Conservation (phyloP, 106 monocot species). For the Cymbidium sinense region DNA sequence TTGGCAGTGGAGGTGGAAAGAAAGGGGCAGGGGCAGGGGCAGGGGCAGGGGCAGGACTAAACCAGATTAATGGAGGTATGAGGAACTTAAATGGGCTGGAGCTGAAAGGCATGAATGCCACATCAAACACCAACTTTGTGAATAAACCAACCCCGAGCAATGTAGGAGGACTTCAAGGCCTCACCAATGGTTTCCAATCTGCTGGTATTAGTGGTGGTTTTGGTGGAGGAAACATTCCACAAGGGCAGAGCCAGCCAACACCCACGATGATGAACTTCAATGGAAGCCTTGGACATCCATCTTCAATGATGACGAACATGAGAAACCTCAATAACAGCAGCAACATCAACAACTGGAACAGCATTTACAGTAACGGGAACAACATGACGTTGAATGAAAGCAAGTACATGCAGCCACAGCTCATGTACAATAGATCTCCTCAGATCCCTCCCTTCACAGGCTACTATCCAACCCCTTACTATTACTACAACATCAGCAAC, state of each 20-base stretch:
- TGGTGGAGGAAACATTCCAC: not conserved
- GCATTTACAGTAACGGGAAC: slow-evolving; percentile 5
- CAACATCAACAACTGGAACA: not conserved
- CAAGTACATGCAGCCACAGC: slow-evolving; percentile 48
- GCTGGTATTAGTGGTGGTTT: not conserved
- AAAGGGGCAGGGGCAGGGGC: not conserved
- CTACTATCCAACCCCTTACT: slow-evolving; percentile 17
- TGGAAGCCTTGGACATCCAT: slow-evolving; percentile 16
- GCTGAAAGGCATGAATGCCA: not conserved
- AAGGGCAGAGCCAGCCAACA: slow-evolving; percentile 13
- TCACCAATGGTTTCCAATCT: slow-evolving; percentile 4
- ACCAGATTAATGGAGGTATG: not conserved
- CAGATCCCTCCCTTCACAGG: slow-evolving; percentile 48
- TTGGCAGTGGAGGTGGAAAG: not conserved
- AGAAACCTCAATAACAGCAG: slow-evolving; percentile 5
- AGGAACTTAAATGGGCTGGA: slow-evolving; percentile 14
- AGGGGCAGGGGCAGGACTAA: not conserved
- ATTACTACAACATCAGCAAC: not conserved
- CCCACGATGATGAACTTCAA: slow-evolving; percentile 21
- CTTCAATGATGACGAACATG: slow-evolving; percentile 21
- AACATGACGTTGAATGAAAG: slow-evolving; percentile 7
- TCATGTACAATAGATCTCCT: slow-evolving; percentile 43
- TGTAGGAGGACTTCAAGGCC: slow-evolving; percentile 8
- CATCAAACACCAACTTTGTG: not conserved
- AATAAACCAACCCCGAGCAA: not conserved